These are phyloP conservation scores for Arachnomyces sp. DNA, from an alignment of 2,329 filamentous ascomycete species.

Conservation along the genomic window DNA sequence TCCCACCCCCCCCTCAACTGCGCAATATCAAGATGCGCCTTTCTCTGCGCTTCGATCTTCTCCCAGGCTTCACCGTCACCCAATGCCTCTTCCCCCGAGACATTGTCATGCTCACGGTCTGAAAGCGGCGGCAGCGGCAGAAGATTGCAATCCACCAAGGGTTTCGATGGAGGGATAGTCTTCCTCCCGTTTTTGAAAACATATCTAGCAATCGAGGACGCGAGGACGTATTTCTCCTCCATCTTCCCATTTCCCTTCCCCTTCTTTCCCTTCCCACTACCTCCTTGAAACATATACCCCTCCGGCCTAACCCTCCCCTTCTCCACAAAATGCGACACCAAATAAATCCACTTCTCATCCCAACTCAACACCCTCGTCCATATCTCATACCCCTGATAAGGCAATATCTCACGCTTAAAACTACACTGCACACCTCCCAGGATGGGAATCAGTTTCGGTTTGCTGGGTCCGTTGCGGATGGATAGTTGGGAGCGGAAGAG, in stretches of 20 bases:
- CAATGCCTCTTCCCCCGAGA: no score
- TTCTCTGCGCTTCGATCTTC: no score
- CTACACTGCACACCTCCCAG: constrained; percentile 10
- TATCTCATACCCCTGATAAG: constrained; percentile 13
- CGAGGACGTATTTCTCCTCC: constrained; percentile 4
- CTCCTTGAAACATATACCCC: neutral
- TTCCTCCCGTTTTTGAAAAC: constrained; percentile 8
- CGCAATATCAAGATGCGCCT: no score
- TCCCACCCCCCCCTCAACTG: no score
- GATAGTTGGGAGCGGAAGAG: constrained; percentile 1
- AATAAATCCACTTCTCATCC: constrained; percentile 22
- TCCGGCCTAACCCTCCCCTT: neutral
- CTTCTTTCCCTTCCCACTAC: no score
- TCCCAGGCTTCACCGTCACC: no score
- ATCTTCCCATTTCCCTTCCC: constrained; percentile 1
- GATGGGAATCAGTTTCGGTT: constrained; percentile 1
- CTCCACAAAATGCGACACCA: constrained; percentile 22
- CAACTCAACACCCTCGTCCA: constrained; percentile 16
- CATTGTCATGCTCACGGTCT: no score
- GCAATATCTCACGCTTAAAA: constrained; percentile 13
- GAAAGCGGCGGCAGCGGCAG: no score
- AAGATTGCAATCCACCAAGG: neutral
- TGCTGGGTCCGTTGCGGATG: neutral
- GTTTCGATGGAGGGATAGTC: constrained; percentile 20
- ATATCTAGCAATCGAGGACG: constrained; percentile 5